phyloP scores from a whole-genome alignment of 2,329 filamentous ascomycete genomes.

The Anisogramma anomala region DNA sequence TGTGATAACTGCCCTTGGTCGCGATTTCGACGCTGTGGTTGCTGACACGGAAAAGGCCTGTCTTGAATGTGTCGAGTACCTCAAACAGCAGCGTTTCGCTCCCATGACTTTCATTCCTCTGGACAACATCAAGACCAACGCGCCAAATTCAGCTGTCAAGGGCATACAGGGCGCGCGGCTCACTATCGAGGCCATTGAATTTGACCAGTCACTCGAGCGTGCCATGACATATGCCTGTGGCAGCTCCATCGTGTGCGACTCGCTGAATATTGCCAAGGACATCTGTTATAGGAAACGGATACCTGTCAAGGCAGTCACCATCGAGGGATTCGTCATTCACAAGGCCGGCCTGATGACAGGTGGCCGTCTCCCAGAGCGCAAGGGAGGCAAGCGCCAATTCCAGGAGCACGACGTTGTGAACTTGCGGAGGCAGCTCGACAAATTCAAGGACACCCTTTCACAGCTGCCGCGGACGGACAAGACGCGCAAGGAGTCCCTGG shows the following conservation, averaged over 20 bases:
- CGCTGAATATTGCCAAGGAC: slow-evolving; percentile 71
- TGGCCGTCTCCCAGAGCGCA: slow-evolving; percentile 67
- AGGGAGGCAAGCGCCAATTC: slow-evolving; percentile 68
- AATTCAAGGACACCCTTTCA: slow-evolving; percentile 65
- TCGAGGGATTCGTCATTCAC: slow-evolving; percentile 94
- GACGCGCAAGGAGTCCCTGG: slow-evolving; percentile 67
- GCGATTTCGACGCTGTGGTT: slow-evolving; percentile 87
- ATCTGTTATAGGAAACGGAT: slow-evolving; percentile 77
- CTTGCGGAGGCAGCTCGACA: slow-evolving; percentile 63
- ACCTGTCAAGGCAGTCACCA: slow-evolving; percentile 84
- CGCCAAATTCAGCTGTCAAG: slow-evolving; percentile 81
- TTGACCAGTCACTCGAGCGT: slow-evolving; percentile 75
- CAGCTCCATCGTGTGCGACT: slow-evolving; percentile 89
- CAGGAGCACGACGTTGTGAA: slow-evolving; percentile 84
- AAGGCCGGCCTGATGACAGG: slow-evolving; percentile 96
- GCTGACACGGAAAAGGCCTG: slow-evolving; percentile 93
- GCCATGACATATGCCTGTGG: slow-evolving; percentile 93
- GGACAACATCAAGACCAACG: slow-evolving; percentile 93
- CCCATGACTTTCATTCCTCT: slow-evolving; percentile 92
- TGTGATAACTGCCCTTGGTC: slow-evolving; percentile 80
- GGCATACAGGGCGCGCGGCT: slow-evolving; percentile 75
- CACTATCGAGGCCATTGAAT: slow-evolving; percentile 93
- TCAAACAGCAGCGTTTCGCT: slow-evolving; percentile 77
- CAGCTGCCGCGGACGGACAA: slow-evolving; percentile 70
- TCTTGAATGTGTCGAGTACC: slow-evolving; percentile 84